Evolutionary conservation across 1,284 basidiomycete genomes (phyloP).

Genomic region (Dichomitus squalens): DNA sequence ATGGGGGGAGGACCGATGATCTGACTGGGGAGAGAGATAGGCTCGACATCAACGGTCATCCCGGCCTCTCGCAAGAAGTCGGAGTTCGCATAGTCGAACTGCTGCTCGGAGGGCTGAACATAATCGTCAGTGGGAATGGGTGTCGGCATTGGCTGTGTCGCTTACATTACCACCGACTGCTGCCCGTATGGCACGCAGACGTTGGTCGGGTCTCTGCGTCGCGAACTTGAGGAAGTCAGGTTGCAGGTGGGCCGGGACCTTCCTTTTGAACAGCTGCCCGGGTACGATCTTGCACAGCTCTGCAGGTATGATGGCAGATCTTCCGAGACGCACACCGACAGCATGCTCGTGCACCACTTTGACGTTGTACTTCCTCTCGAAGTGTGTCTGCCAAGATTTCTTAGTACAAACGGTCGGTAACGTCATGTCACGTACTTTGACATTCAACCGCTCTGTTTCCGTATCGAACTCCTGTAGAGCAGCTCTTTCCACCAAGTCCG

Average conservation of each 20-base stretch:
- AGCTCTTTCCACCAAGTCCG: neutral
- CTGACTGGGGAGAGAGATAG: constrained; percentile 19
- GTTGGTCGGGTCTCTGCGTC: constrained; percentile 6
- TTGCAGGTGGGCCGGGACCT: constrained; percentile 38
- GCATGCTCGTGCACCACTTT: neutral
- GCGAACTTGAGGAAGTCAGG: constrained; percentile 1
- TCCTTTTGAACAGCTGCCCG: constrained; percentile 48
- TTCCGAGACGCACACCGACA: constrained; percentile 7
- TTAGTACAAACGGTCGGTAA: neutral
- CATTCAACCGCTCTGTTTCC: neutral
- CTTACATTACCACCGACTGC: constrained; percentile 1
- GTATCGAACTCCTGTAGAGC: constrained; percentile 10
- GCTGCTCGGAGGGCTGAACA: constrained; percentile 8
- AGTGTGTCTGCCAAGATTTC: neutral
- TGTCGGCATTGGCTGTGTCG: too few species aligned
- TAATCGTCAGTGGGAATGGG: too few species aligned
- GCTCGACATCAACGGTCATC: constrained; percentile 28
- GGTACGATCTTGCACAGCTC: constrained; percentile 45
- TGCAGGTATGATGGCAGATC: constrained; percentile 39
- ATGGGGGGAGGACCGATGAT: neutral
- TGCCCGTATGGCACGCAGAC: neutral
- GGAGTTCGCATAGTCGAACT: constrained; percentile 36
- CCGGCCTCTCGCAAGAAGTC: constrained; percentile 37
- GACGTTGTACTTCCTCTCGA: constrained; percentile 8
- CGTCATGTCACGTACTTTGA: neutral